phyloP scores from a whole-genome alignment of 352 stramenopile genomes.

The Blastocystis sp. region DNA sequence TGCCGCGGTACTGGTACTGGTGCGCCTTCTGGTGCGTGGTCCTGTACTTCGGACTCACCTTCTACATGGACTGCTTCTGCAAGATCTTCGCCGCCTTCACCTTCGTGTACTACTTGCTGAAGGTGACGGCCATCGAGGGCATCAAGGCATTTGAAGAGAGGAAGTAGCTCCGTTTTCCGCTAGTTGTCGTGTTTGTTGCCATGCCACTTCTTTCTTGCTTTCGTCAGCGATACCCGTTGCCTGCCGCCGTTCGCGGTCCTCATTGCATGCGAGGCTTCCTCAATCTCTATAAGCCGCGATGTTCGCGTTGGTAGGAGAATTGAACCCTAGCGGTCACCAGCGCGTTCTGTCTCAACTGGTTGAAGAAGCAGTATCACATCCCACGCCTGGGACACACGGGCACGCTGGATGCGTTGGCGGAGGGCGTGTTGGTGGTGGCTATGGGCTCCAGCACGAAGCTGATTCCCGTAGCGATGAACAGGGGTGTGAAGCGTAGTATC shows the following conservation, averaged over 20 bases:
- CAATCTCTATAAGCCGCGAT: conserved; percentile 64
- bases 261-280: conserved; percentile 3
- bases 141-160: conserved; percentile 49
- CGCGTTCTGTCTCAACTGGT: neutral
- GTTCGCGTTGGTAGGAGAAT: neutral
- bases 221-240: too few species aligned
- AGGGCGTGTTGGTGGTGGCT: conserved; percentile 40
- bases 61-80: conserved; percentile 49
- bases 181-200: neutral
- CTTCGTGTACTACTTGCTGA: conserved; percentile 53
- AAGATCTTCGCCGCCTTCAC: conserved; percentile 35
- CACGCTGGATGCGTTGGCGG: conserved; percentile 44
- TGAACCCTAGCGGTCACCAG: neutral
- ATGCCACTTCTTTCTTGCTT: too few species aligned
- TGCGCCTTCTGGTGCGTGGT: conserved; percentile 15
- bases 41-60: conserved; percentile 49
- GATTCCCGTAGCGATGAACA: neutral
- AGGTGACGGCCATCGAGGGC: conserved; percentile 36
- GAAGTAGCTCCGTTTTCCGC: conserved; percentile 3
- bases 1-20: conserved; percentile 50
- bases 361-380: conserved; percentile 25
- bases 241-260: too few species aligned
- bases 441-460: conserved; percentile 21
- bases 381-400: conserved; percentile 17
- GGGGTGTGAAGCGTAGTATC: conserved; percentile 14